A percentile compares a stretch with the other conserved stretches of the same genome.
Evolutionary conservation across 2,329 filamentous ascomycete genomes (phyloP).

Genomic region (Aspergillus tanneri): DNA sequence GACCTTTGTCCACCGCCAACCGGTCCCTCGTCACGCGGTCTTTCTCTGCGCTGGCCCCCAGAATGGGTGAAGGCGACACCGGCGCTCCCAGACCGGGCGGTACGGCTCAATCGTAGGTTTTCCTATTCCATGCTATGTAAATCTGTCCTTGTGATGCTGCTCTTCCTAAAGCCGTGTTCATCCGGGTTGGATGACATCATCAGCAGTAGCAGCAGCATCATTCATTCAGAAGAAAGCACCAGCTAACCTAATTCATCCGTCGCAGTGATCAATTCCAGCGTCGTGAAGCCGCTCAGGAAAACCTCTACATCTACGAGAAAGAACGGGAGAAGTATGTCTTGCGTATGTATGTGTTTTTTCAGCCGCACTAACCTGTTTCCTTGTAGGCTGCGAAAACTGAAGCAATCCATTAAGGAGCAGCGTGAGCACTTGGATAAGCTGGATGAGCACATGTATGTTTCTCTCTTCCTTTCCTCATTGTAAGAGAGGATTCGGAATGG

Average conservation of each 20-base stretch:
- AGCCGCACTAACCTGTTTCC: conserved; percentile 9
- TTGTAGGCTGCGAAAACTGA: conserved; percentile 65
- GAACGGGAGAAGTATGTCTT: conserved; percentile 75
- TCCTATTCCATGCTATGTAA: no score
- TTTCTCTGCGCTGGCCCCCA: conserved; percentile 63
- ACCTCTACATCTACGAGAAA: conserved; percentile 78
- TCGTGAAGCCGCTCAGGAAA: conserved; percentile 84
- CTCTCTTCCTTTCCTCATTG: background rate
- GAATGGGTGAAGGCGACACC: conserved; percentile 69
- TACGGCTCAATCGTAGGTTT: conserved; percentile 37
- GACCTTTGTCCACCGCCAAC: conserved; percentile 56
- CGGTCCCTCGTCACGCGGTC: conserved; percentile 52
- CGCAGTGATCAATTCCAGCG: conserved; percentile 84
- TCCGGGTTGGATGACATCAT: conserved; percentile 25
- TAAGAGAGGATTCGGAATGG: background rate
- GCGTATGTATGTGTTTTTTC: background rate
- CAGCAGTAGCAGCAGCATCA: background rate
- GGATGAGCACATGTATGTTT: conserved; percentile 76
- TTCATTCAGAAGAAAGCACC: background rate
- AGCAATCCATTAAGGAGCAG: conserved; percentile 69
- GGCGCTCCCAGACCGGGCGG: conserved; percentile 49
- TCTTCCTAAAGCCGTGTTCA: no score
- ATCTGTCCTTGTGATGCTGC: no score
- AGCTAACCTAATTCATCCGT: conserved; percentile 12
- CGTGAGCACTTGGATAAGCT: conserved; percentile 80